Evolutionary conservation across 768 basidiomycete genomes (phyloP), one percentile per base, ranked within the genome.

Genomic region (Collybiopsis luxurians): DNA sequence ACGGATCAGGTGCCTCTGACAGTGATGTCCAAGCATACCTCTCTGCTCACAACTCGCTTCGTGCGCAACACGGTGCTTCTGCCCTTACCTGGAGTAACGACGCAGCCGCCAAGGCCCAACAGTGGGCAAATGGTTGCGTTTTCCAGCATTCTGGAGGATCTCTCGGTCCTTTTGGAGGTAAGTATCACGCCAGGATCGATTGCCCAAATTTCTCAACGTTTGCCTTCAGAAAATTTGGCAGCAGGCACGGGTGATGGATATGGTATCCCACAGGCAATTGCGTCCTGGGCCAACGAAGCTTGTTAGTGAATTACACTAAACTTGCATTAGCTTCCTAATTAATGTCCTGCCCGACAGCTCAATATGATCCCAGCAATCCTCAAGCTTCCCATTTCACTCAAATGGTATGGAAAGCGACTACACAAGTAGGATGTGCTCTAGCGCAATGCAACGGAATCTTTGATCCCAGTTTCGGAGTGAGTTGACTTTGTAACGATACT

Each of bases 331-430:
- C 24, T 45, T 24, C 30, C 58, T 51, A 17, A 34, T 55, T 40
- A 21, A 50, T 15, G 21, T 57, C n/a, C 23, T 4, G n/a, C 19
- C 53, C 56, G 47, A n/a, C 61, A 87, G 85, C 76, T 1, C 60
- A 80, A 38, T 89, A 87, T 65, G 61, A 84, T 61, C 71, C 85
- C 34, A 75, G 63, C 63, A 82, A 81, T 67, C 87, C 88, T 1
- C 60, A 68, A 39, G 63, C 79, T 17, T 87, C 85, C 47, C 89
- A 90, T 66, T 90, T 85, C 64, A 90, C 89, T 9, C 87, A 89
- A 67, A 79, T 88, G 4, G 87, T 90, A 7, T 90, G 89, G 88
- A 89, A 90, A 68, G 74, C 68, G 5, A 79, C 82, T 23, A 81
- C 77, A 1, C 71, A 87, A 58, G 74, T 89, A 21, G 87, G 86